These are phyloP conservation scores for Acmispon strigosus DNA, from an alignment of 306 rosid species.

Conservation along the genomic window DNA sequence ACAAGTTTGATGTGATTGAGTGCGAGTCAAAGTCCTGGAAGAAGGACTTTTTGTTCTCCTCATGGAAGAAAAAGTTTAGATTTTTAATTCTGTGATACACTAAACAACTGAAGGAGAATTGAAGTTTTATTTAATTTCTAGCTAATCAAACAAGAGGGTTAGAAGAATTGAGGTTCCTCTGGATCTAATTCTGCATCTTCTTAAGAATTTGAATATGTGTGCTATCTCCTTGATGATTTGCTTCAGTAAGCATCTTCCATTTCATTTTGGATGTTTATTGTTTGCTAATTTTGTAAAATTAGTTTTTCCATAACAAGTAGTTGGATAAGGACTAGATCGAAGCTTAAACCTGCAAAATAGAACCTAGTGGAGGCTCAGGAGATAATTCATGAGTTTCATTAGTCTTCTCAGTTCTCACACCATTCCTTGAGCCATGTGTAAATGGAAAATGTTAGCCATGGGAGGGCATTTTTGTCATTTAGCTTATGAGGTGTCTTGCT, in stretches of 20 bases:
- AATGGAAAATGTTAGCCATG: constrained; percentile 4
- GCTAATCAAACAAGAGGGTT: constrained; percentile 6
- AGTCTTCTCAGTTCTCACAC: background rate
- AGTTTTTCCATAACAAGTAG: background rate
- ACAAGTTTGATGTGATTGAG: background rate
- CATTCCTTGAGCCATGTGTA: constrained; percentile 12
- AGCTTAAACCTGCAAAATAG: background rate
- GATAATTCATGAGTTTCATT: constrained; percentile 23
- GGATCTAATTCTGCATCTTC: constrained; percentile 24
- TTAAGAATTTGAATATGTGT: background rate
- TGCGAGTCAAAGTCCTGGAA: background rate
- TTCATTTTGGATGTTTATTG: background rate
- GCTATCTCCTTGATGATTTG: background rate
- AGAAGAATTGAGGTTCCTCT: background rate
- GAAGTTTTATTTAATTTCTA: background rate
- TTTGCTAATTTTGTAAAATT: constrained; percentile 1
- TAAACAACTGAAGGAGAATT: background rate
- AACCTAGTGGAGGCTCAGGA: constrained; percentile 10
- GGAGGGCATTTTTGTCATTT: constrained; percentile 52
- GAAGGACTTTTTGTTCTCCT: too few relatives aligned
- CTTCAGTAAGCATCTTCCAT: background rate
- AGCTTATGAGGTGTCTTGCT: background rate
- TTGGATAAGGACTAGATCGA: background rate
- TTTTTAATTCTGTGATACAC: background rate
- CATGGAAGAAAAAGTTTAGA: too few relatives aligned